Percentiles rank a stretch among this genome's conserved stretches.
Evolutionary conservation across 164 flowering plant species (phyloP).

Genomic region (Akebia trifoliata): DNA sequence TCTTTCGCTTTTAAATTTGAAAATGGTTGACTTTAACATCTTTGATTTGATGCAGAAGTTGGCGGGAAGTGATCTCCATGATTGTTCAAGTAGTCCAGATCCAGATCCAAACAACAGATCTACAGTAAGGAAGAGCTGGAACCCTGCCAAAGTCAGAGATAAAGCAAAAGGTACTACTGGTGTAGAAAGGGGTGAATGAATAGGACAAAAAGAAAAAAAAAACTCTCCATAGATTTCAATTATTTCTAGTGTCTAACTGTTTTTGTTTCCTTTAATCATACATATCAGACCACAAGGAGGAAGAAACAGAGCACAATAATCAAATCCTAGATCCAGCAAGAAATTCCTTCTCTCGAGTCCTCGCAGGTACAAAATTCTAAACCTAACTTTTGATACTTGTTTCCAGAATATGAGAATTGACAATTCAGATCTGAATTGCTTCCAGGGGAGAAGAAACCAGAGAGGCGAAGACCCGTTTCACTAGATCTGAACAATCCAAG

Average conservation of each 20-base stretch:
- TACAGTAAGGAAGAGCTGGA: conserved; percentile 18
- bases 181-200: conserved; percentile 1
- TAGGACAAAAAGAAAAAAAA: background rate
- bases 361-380: conserved; percentile 45
- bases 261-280: conserved; percentile 13
- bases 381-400: background rate
- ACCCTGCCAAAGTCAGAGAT: conserved; percentile 21
- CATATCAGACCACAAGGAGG: conserved; percentile 26
- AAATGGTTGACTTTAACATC: too few species aligned
- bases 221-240: background rate
- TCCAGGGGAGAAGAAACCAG: conserved; percentile 29
- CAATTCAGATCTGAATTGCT: conserved; percentile 54
- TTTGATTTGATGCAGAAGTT: conserved; percentile 49
- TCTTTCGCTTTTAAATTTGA: too few species aligned
- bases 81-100: conserved; percentile 48
- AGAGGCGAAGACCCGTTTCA: conserved; percentile 57
- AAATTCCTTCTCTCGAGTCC: conserved; percentile 67
- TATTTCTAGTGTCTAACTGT: conserved; percentile 12
- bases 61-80: conserved; percentile 41
- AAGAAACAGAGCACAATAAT: conserved; percentile 37
- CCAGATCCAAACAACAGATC: conserved; percentile 34
- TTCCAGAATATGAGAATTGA: conserved; percentile 63
- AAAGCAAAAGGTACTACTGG: conserved; percentile 41
- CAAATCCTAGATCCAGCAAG: conserved; percentile 44
- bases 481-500: conserved; percentile 54